Base-by-base conservation (phyloP, 441 rosid genomes). In the Jatropha podagrica region DNA sequence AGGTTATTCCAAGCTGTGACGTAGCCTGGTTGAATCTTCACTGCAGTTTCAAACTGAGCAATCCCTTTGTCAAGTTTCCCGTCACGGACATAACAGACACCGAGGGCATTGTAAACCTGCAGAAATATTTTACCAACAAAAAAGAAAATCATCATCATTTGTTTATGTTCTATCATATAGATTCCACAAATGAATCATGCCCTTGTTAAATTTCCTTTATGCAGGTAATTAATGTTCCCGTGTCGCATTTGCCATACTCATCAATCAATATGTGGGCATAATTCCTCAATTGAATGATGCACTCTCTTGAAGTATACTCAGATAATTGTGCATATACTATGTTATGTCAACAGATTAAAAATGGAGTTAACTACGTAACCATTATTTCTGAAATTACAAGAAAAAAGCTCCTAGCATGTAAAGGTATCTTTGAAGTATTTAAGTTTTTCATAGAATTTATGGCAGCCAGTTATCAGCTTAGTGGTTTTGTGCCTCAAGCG, bases 1-100 rank as follows among this genome's bases (percentile, higher is more conserved):
- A 95, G 98, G 86, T 95, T 93, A 89, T 93, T 95, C 99, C 98
- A 95, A 48, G 98, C 99, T 11, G 95, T 93, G 65, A 93, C 98
- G 68, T 95, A 95, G 63, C 98, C 97, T 0, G 98, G 98, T 71
- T 93, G 98, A 71, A 93, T 76, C 87, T 92, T 91, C 82, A 93
- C 97, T 2, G 98, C 97, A 44, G 83, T 86, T 83, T 92, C 97
- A 65, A 95, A 91, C 79, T 93, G 96, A 55, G 78, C 77, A 48
- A 92, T 92, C 65, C 97, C 99, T 84, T 90, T 95, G 58, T 95
- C 99, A 4, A 91, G 86, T 77, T 93, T 95, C 69, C 87, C 97
- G 44, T 95, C 94, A 44, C 90, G 91, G 26, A 80, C 72, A 65
- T 93, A 93, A 79, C 89, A 88, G 38, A 95, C 99, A 55, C 96